Conservation (phyloP, 83 land plant species). For the Picea abies region DNA sequence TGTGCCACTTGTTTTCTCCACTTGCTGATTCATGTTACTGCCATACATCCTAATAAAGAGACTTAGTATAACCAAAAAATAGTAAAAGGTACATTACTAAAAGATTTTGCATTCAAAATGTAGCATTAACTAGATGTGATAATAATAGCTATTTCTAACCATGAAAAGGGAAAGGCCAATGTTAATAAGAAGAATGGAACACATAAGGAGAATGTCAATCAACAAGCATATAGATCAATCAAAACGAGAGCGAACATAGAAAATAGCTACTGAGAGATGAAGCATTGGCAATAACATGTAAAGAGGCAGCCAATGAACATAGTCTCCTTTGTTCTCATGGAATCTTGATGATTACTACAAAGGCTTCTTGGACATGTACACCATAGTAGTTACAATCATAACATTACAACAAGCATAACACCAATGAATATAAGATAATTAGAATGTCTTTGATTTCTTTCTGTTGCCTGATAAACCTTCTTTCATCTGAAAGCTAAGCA, state of each 20-base stretch:
- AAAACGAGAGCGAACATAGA: background rate
- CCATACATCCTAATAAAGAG: background rate
- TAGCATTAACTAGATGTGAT: background rate
- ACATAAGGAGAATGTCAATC: background rate
- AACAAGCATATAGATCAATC: background rate
- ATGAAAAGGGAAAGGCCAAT: background rate
- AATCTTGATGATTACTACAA: background rate
- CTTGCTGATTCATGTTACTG: background rate
- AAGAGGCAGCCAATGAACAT: background rate
- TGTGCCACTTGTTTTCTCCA: background rate
- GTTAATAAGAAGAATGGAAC: background rate
- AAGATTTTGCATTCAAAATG: background rate
- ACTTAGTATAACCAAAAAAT: background rate
- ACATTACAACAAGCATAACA: too few relatives aligned
- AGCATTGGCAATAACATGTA: background rate
- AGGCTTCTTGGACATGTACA: background rate
- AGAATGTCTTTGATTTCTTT: too few relatives aligned
- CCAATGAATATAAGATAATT: too few relatives aligned
- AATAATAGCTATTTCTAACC: background rate
- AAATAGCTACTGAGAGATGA: background rate
- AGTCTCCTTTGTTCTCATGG: background rate
- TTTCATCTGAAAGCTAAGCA: too few relatives aligned
- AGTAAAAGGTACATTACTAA: background rate
- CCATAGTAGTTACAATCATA: too few relatives aligned
- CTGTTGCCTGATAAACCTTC: too few relatives aligned